Conservation (phyloP, 2,329 filamentous ascomycete species). For the Amphichorda felina region DNA sequence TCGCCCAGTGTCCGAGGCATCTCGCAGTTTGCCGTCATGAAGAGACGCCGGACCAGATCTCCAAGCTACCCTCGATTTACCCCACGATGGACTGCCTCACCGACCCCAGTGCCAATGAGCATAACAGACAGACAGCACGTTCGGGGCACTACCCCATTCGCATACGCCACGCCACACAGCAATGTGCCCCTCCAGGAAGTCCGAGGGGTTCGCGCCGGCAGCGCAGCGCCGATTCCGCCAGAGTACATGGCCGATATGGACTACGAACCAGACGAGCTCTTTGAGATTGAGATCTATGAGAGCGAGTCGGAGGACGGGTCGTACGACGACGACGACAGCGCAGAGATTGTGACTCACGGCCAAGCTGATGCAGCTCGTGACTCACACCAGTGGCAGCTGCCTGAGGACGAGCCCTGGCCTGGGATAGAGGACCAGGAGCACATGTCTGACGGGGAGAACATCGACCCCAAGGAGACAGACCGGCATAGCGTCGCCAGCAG, state of each 20-base stretch:
- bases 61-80: conserved; percentile 42
- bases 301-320: conserved; percentile 21
- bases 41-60: conserved; percentile 45
- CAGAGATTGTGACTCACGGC: conserved; percentile 14
- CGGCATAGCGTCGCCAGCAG: conserved; percentile 30
- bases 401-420: conserved; percentile 45
- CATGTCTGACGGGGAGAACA: conserved; percentile 37
- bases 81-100: conserved; percentile 41
- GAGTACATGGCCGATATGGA: conserved; percentile 23
- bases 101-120: conserved; percentile 26
- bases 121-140: conserved; percentile 20
- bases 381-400: conserved; percentile 19
- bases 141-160: conserved; percentile 44
- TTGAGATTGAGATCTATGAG: conserved; percentile 22
- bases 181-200: conserved; percentile 37
- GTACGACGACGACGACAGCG: conserved; percentile 14
- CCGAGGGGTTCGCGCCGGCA: conserved; percentile 16
- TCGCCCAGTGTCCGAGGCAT: conserved; percentile 15
- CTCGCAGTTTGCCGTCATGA: conserved; percentile 20
- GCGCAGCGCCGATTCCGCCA: conserved; percentile 12
- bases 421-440: conserved; percentile 39
- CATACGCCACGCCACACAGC: conserved; percentile 68
- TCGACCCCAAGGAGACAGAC: conserved; percentile 25
- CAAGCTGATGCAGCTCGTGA: conserved; percentile 9
- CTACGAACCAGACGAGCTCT: conserved; percentile 17